These are phyloP conservation scores for Zymoseptoria ardabiliae DNA, from an alignment of 2,329 filamentous ascomycete species.

Conservation along the genomic window DNA sequence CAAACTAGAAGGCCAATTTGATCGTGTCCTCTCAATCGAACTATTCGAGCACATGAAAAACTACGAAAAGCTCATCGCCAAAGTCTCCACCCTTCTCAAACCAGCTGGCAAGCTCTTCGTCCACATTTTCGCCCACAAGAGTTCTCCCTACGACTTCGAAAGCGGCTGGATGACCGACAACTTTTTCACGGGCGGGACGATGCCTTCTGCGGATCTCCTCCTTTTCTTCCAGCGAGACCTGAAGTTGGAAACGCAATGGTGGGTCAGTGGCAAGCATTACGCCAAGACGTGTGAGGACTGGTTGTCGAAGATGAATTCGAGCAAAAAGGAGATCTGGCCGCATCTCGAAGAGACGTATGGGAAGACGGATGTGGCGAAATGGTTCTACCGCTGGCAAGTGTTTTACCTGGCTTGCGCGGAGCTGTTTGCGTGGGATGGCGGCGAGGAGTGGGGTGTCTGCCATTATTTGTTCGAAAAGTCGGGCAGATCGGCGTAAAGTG, in stretches of 20 bases:
- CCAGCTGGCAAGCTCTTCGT: conserved; percentile 61
- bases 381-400: conserved; percentile 65
- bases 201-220: conserved; percentile 60
- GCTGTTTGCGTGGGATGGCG: conserved; percentile 58
- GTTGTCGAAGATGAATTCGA: conserved; percentile 53
- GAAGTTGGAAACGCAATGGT: conserved; percentile 57
- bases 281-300: conserved; percentile 65
- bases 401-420: conserved; percentile 67
- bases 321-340: conserved; percentile 56
- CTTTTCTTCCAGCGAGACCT: conserved; percentile 60
- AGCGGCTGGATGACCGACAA: conserved; percentile 67
- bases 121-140: conserved; percentile 59
- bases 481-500: not conserved
- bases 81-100: conserved; percentile 53
- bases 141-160: conserved; percentile 63
- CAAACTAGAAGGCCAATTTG: conserved; percentile 39
- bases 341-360: conserved; percentile 60
- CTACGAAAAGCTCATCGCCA: conserved; percentile 59
- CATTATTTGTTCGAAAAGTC: conserved; percentile 61
- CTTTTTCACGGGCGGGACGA: conserved; percentile 67
- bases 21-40: conserved; percentile 62
- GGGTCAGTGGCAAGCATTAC: conserved; percentile 62
- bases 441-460: conserved; percentile 60
- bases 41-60: conserved; percentile 75
- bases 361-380: conserved; percentile 50